Evolutionary conservation across 140 eudicot genomes (phyloP), one percentile per base, ranked within the genome.

Genomic region (Ambrosia hybrid): DNA sequence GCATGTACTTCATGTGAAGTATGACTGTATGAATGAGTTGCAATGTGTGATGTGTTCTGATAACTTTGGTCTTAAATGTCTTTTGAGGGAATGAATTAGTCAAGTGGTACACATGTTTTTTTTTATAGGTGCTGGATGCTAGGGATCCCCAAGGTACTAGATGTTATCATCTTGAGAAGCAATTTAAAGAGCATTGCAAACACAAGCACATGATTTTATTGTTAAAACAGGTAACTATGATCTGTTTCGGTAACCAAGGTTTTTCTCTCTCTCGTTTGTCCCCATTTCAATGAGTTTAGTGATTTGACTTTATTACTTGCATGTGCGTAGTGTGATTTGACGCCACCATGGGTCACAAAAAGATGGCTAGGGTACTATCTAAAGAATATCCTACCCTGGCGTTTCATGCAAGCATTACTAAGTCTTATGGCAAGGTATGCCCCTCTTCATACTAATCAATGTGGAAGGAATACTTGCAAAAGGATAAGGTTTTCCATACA

Each of bases 81-180:
- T 5, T 9, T 10, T n/a, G 30, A n/a, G 46, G 13, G 4, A 56
- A 33, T 62, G 48, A 12, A 36, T 36, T 62, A 9, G 11, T 62
- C 9, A 4, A 30, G 36, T 21, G 36, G 39, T 38, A 11, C 57
- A 60, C 12, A 48, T 73, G 65, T 21, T 65, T 38, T 9, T 67
- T 36, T n/a, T 46, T 64, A 57, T 85, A 93, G 98, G 97, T 94
- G 65, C 46, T 94, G 74, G 99, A 94, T 90, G 99, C 99, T 65
- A 88, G 97, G 70, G 99, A 94, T 77, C 99, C 99, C 2, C 91
- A 77, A 76, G 99, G 97, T 67, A 94, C 99, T 59, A 78, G 99
- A 76, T 94, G 99, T 76, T 80, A 83, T 81, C 99, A 94, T 79
- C 73, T 94, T 74, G 99, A 94, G 88, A 90, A 77, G 86, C 99